Conservation (phyloP, 176 grass and related monocot species). For the Puya raimondii region DNA sequence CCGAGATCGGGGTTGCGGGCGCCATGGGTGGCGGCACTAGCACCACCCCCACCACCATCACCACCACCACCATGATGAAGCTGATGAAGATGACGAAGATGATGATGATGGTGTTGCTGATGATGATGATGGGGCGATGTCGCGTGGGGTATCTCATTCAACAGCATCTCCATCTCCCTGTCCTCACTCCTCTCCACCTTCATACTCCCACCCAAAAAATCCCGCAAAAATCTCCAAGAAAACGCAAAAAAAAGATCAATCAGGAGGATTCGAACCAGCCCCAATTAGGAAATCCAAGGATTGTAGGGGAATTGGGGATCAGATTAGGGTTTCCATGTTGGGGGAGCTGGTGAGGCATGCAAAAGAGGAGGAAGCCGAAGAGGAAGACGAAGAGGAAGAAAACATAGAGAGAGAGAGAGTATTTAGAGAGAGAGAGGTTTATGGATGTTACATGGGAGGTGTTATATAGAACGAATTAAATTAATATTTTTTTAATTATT, state of each 20-base stretch:
- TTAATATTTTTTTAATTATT: too few species aligned
- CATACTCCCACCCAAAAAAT: constrained; percentile 17
- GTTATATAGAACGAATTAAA: too few species aligned
- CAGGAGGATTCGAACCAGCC: not conserved
- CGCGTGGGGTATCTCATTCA: constrained; percentile 43
- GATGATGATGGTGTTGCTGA: too few species aligned
- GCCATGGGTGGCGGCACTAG: constrained; percentile 14
- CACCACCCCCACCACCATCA: constrained; percentile 19
- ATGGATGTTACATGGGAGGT: too few species aligned
- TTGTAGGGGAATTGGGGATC: constrained; percentile 8
- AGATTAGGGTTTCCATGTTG: constrained; percentile 17
- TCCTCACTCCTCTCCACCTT: constrained; percentile 27
- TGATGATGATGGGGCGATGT: constrained; percentile 31
- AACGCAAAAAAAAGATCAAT: constrained; percentile 8
- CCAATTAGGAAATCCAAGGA: constrained; percentile 19
- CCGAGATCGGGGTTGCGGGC: constrained; percentile 1
- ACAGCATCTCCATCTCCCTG: constrained; percentile 61
- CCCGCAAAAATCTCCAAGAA: constrained; percentile 17
- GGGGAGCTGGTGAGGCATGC: constrained; percentile 63
- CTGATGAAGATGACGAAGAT: too few species aligned
- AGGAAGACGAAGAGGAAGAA: too few species aligned
- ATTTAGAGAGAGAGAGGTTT: too few species aligned
- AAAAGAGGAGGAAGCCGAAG: constrained; percentile 18
- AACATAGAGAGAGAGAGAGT: too few species aligned
- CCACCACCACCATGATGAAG: not conserved